Base-by-base conservation (phyloP, 1,284 basidiomycete species). In the Ustilago crameri region DNA sequence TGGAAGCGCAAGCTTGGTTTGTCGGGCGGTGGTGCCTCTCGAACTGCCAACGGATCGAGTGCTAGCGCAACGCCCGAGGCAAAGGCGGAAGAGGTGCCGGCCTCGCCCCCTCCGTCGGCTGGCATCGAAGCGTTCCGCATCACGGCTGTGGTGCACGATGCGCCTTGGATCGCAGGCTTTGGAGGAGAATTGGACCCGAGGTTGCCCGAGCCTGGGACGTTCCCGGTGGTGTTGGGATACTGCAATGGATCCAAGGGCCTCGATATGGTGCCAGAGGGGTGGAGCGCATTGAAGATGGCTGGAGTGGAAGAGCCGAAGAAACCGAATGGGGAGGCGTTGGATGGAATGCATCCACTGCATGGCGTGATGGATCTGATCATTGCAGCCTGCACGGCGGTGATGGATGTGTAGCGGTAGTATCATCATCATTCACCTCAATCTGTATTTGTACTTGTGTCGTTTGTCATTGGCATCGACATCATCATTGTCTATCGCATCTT, bases 261-360 rank as follows among this genome's bases (percentile, higher is more conserved):
- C 30, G 72, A 76, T 40, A 61, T 76, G 63, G 64, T 76, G 4
- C 61, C 67, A 0, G 75, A 76, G 43, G 75, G 75, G 5, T 76
- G 72, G 68, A 65, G 45, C 4, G 72, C 68, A 8, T 45, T 76
- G 41, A 38, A 51, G 2, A 40, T 76, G 1, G 68, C 56, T 2
- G 56, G 62, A 9, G 62, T 53, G 7, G 35, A 53, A 12, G 32
- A 51, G 22, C 56, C 44, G 14, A 64, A 41, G 35, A 55, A 57
- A 27, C 26, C 18, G 1, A 57, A 68, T 37, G 54, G 54, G 2
- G 17, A 37, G 0, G 18, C 49, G 2, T 34, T 71, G 24, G 60
- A 63, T 18, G 57, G 53, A n/a, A 15, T 46, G 7, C 54, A 64
- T 46, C 71, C 75, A 0, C 27, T 69, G 45, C 43, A 54, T 9